A percentile compares a stretch with the other conserved stretches of the same genome.
These are phyloP conservation scores for Lonicera japonica DNA, from an alignment of 129 eudicot genomes.

Conservation along the genomic window DNA sequence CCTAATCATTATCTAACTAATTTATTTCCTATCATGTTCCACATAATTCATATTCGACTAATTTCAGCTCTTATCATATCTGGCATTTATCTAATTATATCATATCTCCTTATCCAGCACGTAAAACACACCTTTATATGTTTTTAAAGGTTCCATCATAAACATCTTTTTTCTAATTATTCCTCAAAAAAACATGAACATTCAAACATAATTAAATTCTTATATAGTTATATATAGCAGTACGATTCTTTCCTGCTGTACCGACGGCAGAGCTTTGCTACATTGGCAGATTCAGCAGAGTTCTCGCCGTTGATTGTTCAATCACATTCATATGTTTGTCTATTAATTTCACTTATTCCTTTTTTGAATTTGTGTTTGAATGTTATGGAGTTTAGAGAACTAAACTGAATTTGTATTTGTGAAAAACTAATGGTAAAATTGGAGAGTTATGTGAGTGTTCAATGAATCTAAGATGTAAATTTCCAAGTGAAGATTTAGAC, in stretches of 20 bases:
- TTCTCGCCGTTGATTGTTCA: slow-evolving; percentile 58
- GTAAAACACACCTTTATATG: too few species aligned
- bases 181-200: too few species aligned
- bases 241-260: slow-evolving; percentile 59
- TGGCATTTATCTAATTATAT: too few species aligned
- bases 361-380: background rate
- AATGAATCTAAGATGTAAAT: slow-evolving; percentile 47
- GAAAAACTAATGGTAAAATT: slow-evolving; percentile 56
- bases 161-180: too few species aligned
- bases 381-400: too few species aligned
- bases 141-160: background rate
- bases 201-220: slow-evolving; percentile 41
- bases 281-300: slow-evolving; percentile 73
- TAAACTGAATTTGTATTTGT: too few species aligned
- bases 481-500: slow-evolving; percentile 76
- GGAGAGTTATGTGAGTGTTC: slow-evolving; percentile 69
- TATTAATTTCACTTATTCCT: too few species aligned
- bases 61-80: too few species aligned
- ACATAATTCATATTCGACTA: too few species aligned
- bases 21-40: too few species aligned
- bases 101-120: too few species aligned
- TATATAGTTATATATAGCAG: slow-evolving; percentile 89
- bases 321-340: slow-evolving; percentile 39
- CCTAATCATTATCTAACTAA: too few species aligned
- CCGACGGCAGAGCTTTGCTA: slow-evolving; percentile 76